Evolutionary conservation across 805 yeast species (phyloP), one percentile per base, ranked within the genome.

Genomic region (Kuraishia cidri): DNA sequence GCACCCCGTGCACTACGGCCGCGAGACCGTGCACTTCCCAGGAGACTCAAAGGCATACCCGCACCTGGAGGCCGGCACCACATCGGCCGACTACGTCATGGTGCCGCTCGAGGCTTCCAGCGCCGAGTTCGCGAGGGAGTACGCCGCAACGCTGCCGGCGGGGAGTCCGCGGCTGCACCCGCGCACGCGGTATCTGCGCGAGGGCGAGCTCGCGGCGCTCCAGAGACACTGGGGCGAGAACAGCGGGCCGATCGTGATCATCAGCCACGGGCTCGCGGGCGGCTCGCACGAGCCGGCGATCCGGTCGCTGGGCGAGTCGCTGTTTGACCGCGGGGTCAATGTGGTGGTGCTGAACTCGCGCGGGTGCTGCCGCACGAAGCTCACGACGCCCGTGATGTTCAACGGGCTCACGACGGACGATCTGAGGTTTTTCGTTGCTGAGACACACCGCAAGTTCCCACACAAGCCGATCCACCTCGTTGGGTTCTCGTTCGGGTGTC

Each of bases 271-370:
- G 2, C 60, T 82, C 24, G 79, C 83, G 18, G 90, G 92, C 37
- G 94, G 94, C 2, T 75, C 85, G 11, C 82, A 77, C 44, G 92
- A 82, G 50, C 75, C 83, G 14, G 77, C 77, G 36, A 70, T 81
- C 30, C 64, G 86, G 40, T 68, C 79, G 6, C 57, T 75, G 24
- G 54, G 73, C 24, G 56, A 59, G 29, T 52, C 56, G 14, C 53
- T 78, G 30, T 62, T 68, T 21, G 44, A 50, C 1, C 54, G 54
- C 4, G 60, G 40, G 64, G 75, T 48, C 74, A 79, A 54, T 14
- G 48, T 76, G 30, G 80, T 77, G 13, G 72, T 70, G 3, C 47
- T 82, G 31, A 80, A 79, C 48, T 66, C 82, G 12, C 63, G 94
- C 47, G 94, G 94, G 3, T 81, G 90, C 54, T 79, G 85, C 20